Conservation (phyloP, 371 early-diverging fungal genomes). For the Syncephalastrum contaminatum region DNA sequence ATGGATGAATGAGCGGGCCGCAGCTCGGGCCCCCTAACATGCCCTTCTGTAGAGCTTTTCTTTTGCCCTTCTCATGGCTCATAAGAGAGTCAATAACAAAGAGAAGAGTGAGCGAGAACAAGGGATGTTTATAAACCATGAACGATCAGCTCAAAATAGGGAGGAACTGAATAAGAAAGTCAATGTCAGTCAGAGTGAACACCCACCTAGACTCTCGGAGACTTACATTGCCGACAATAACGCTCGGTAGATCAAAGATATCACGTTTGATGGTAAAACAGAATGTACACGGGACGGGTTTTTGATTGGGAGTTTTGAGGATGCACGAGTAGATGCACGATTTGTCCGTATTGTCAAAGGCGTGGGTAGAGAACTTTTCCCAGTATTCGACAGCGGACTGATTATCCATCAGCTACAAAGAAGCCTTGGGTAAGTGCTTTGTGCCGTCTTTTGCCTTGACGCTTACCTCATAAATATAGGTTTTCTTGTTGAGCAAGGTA, state of each 20-base stretch:
- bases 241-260: slow-evolving; percentile 88
- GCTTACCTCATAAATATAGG: slow-evolving; percentile 76
- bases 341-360: slow-evolving; percentile 86
- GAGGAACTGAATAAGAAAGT: slow-evolving; percentile 13
- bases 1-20: too few species aligned
- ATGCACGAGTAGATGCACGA: slow-evolving; percentile 79
- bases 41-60: too few species aligned
- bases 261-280: slow-evolving; percentile 92
- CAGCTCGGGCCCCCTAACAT: too few species aligned
- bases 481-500: slow-evolving; percentile 66
- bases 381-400: slow-evolving; percentile 88
- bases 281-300: slow-evolving; percentile 79
- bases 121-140: not conserved
- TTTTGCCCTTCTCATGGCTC: too few species aligned
- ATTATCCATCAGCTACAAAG: slow-evolving; percentile 79
- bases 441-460: too few species aligned
- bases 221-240: slow-evolving; percentile 75
- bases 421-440: too few species aligned
- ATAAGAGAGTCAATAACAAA: too few species aligned
- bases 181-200: not conserved
- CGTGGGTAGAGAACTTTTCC: slow-evolving; percentile 87
- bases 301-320: slow-evolving; percentile 62
- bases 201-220: not conserved
- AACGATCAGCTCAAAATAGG: slow-evolving; percentile 22
- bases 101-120: too few species aligned